phyloP scores from a whole-genome alignment of 768 basidiomycete genomes.

The Termitomyces sp. region DNA sequence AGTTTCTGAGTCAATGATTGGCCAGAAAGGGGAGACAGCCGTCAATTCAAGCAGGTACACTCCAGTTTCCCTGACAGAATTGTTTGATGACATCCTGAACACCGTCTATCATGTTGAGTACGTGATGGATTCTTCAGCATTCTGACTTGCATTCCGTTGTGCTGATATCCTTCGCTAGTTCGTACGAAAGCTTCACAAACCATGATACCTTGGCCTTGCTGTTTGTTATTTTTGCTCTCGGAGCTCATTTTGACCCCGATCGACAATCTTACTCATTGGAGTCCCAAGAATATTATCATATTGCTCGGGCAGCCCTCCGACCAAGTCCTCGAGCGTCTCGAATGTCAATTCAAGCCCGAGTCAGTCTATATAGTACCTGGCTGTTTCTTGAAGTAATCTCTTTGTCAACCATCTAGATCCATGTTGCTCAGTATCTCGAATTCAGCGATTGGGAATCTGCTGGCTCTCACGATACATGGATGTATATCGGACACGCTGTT shows the following conservation, averaged over 20 bases:
- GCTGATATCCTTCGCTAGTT: conserved; percentile 19
- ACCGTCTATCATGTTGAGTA: conserved; percentile 52
- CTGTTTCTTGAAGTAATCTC: background rate
- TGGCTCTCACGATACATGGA: conserved; percentile 45
- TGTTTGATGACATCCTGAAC: conserved; percentile 52
- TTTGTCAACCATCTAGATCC: conserved; percentile 18
- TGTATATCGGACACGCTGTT: conserved; percentile 53
- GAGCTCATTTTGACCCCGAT: conserved; percentile 51
- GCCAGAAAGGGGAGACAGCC: background rate
- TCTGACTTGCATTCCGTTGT: background rate
- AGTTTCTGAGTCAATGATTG: conserved; percentile 12
- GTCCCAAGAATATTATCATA: conserved; percentile 57
- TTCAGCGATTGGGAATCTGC: conserved; percentile 45
- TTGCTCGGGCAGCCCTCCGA: conserved; percentile 48
- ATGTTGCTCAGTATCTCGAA: conserved; percentile 48
- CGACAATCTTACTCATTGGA: conserved; percentile 43
- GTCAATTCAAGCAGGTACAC: conserved; percentile 35
- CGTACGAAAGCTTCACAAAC: conserved; percentile 30
- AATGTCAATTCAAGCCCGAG: conserved; percentile 49
- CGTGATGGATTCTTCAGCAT: background rate
- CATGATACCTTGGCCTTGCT: conserved; percentile 58
- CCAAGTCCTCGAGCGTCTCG: conserved; percentile 51
- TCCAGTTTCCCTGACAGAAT: conserved; percentile 45
- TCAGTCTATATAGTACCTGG: conserved; percentile 22
- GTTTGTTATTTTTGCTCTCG: conserved; percentile 63